These are phyloP conservation scores for Ploettnerulaceae sp. DNA, from an alignment of 2,329 filamentous ascomycete genomes.

Conservation along the genomic window DNA sequence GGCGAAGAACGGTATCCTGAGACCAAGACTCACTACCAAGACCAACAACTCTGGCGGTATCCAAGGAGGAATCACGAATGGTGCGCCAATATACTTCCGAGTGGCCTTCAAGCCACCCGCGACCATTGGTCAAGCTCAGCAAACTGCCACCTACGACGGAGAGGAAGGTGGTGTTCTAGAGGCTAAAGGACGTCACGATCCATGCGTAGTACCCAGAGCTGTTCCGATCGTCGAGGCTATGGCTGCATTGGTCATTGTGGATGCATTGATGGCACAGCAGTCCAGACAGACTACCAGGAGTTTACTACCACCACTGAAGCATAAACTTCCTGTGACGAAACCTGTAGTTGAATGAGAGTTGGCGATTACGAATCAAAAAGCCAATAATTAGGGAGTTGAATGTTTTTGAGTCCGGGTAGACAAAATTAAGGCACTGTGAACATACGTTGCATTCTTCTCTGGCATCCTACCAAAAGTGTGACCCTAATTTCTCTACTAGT, in stretches of 20 bases:
- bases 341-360: slow-evolving; percentile 18
- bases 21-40: slow-evolving; percentile 70
- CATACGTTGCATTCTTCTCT: neutral
- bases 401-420: slow-evolving; percentile 8
- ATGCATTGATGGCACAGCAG: slow-evolving; percentile 80
- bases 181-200: slow-evolving; percentile 91
- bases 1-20: slow-evolving; percentile 41
- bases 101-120: slow-evolving; percentile 93
- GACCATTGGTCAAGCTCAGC: slow-evolving; percentile 86
- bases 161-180: slow-evolving; percentile 67
- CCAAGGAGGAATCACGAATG: slow-evolving; percentile 93
- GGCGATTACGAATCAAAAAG: slow-evolving; percentile 13
- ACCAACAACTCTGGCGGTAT: slow-evolving; percentile 95
- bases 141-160: slow-evolving; percentile 74
- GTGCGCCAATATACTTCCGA: slow-evolving; percentile 88
- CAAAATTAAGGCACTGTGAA: slow-evolving; percentile 7
- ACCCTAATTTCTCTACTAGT: no score
- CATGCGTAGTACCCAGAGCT: slow-evolving; percentile 77
- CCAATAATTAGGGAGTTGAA: slow-evolving; percentile 16
- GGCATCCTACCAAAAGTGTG: no score
- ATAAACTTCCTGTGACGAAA: slow-evolving; percentile 16
- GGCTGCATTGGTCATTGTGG: slow-evolving; percentile 82
- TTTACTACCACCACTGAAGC: slow-evolving; percentile 40
- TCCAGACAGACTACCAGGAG: slow-evolving; percentile 46
- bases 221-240: slow-evolving; percentile 89